Conservation (phyloP, 1,139 yeast species). For the Saccharomycopsis hybrid region DNA sequence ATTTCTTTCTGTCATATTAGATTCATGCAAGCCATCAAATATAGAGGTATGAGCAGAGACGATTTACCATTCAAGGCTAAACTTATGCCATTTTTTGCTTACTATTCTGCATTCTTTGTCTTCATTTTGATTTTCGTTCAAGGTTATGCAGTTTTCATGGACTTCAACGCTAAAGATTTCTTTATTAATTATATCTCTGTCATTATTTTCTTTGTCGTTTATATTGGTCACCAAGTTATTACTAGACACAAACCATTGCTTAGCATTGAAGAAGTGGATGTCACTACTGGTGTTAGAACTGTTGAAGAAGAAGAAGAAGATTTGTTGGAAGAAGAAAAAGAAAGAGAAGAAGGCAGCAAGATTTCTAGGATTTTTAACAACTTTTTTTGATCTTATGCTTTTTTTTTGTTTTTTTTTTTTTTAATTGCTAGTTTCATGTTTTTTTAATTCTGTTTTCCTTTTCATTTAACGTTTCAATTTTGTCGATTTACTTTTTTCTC, state of each 20-base stretch:
- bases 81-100: constrained; percentile 56
- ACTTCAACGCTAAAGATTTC: constrained; percentile 47
- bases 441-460: neutral
- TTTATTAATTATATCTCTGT: constrained; percentile 64
- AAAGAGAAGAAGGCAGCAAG: constrained; percentile 1
- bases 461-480: neutral
- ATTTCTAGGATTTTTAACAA: constrained; percentile 1
- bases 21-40: constrained; percentile 56
- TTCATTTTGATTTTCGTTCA: constrained; percentile 57
- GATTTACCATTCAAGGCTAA: constrained; percentile 63
- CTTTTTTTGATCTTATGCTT: too few species aligned
- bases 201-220: constrained; percentile 46
- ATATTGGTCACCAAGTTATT: constrained; percentile 44
- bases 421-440: neutral
- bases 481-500: neutral
- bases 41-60: constrained; percentile 51
- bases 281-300: constrained; percentile 55
- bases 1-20: constrained; percentile 60
- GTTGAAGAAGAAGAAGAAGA: constrained; percentile 33
- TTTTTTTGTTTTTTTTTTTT: neutral
- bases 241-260: constrained; percentile 36
- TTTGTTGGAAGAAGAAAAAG: constrained; percentile 3
- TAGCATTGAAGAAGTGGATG: constrained; percentile 50
- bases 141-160: constrained; percentile 60
- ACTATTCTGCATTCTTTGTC: constrained; percentile 44